Evolutionary conservation across 768 basidiomycete species (phyloP).

Genomic region (Crepidotus variabilis): DNA sequence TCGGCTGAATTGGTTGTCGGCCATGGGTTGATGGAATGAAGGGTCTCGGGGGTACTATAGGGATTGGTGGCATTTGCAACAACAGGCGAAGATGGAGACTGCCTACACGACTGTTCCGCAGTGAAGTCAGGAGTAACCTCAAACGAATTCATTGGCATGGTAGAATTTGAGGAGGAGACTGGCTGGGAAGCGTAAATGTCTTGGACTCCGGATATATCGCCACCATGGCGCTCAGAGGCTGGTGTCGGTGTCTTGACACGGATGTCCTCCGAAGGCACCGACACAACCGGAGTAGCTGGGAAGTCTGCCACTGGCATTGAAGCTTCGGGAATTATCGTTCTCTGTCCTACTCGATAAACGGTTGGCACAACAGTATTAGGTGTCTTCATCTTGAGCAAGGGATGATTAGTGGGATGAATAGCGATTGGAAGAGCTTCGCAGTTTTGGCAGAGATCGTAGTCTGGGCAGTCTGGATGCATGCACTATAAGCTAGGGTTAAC

Average conservation of each 20-base stretch:
- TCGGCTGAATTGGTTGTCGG: constrained; percentile 18
- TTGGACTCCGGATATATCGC: background rate
- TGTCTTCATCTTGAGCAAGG: constrained; percentile 69
- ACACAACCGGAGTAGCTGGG: constrained; percentile 1
- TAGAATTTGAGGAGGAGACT: background rate
- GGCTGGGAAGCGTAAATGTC: background rate
- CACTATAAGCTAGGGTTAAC: constrained; percentile 42
- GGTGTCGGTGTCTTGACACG: constrained; percentile 9
- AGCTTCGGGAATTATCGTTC: constrained; percentile 13
- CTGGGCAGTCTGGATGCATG: constrained; percentile 71
- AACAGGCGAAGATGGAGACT: constrained; percentile 8
- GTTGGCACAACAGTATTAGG: constrained; percentile 39
- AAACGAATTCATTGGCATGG: constrained; percentile 15
- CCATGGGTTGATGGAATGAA: constrained; percentile 12
- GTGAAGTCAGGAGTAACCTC: constrained; percentile 14
- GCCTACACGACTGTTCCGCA: background rate
- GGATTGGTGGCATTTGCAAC: background rate
- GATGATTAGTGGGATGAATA: constrained; percentile 68
- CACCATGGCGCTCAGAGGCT: background rate
- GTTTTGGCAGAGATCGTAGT: constrained; percentile 75
- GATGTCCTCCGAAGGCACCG: constrained; percentile 8
- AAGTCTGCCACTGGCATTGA: background rate
- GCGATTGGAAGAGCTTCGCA: constrained; percentile 82
- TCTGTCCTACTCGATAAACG: constrained; percentile 27
- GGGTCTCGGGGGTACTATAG: background rate